These are phyloP conservation scores for Lactifluus rugatus DNA, from an alignment of 768 basidiomycete genomes.

Conservation along the genomic window DNA sequence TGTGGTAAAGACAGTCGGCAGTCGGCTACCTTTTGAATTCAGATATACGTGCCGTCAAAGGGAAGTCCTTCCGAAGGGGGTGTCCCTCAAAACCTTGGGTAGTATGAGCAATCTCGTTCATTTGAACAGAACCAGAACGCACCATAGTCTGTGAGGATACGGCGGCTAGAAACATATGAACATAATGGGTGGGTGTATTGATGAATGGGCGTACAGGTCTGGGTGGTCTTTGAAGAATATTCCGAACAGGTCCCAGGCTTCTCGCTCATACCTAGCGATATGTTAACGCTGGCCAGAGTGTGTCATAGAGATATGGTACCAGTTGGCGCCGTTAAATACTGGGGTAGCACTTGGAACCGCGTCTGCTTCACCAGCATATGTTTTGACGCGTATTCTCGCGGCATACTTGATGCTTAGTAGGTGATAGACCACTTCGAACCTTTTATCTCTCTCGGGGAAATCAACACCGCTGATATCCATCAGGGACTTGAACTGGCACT, in stretches of 20 bases:
- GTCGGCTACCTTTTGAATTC: neutral
- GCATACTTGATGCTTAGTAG: slow-evolving; percentile 70
- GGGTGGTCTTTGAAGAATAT: slow-evolving; percentile 96
- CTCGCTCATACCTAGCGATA: slow-evolving; percentile 76
- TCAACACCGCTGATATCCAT: slow-evolving; percentile 96
- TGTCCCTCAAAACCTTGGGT: slow-evolving; percentile 86
- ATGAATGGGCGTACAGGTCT: slow-evolving; percentile 61
- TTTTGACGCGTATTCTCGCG: slow-evolving; percentile 91
- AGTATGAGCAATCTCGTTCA: slow-evolving; percentile 11
- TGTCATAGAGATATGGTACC: slow-evolving; percentile 37
- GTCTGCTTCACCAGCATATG: slow-evolving; percentile 89
- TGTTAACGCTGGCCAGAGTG: neutral
- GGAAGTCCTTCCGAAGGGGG: slow-evolving; percentile 96
- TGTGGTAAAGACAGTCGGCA: slow-evolving; percentile 26
- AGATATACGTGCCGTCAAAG: slow-evolving; percentile 62
- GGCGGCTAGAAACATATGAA: slow-evolving; percentile 47
- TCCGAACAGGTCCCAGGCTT: slow-evolving; percentile 96
- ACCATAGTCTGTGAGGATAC: slow-evolving; percentile 98
- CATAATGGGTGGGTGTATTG: slow-evolving; percentile 11
- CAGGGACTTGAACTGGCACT: slow-evolving; percentile 85
- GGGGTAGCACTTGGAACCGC: slow-evolving; percentile 75
- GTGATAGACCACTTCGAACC: slow-evolving; percentile 97
- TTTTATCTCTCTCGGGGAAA: slow-evolving; percentile 84
- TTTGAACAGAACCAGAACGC: slow-evolving; percentile 17
- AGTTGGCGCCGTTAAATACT: slow-evolving; percentile 87